phyloP scores from a whole-genome alignment of 2,329 filamentous ascomycete genomes.

The Trichoderma endophyticum region DNA sequence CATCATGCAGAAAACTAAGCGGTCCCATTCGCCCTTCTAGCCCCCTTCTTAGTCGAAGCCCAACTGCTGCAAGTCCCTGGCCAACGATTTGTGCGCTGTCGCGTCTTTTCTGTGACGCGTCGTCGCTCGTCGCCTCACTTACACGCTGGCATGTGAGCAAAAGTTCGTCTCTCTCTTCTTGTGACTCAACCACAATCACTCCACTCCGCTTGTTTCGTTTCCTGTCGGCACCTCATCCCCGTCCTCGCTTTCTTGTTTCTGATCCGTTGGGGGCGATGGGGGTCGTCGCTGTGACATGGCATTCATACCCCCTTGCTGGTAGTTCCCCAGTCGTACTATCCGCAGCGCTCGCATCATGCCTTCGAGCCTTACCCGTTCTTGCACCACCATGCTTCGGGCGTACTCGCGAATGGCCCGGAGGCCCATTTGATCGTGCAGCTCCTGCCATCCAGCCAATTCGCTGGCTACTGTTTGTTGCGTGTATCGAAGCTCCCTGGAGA shows the following conservation, averaged over 20 bases:
- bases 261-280: conserved; percentile 2
- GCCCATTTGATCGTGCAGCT: conserved; percentile 76
- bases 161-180: not conserved
- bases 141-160: conserved; percentile 11
- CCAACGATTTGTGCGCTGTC: conserved; percentile 8
- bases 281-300: not conserved
- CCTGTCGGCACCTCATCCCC: not conserved
- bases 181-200: not conserved
- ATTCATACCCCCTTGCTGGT: not conserved
- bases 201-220: conserved; percentile 11
- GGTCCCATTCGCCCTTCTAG: conserved; percentile 9
- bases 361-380: conserved; percentile 75
- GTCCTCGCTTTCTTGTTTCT: conserved; percentile 5
- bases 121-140: conserved; percentile 2
- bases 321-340: conserved; percentile 42
- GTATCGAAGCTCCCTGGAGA: conserved; percentile 82
- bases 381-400: conserved; percentile 73
- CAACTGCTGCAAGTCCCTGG: not conserved
- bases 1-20: conserved; percentile 14
- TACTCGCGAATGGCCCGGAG: conserved; percentile 71
- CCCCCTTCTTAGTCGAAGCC: not conserved
- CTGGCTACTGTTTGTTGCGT: conserved; percentile 90
- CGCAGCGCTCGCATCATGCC: conserved; percentile 77
- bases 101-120: conserved; percentile 13
- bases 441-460: conserved; percentile 92